Evolutionary conservation across 768 basidiomycete species (phyloP).

Genomic region (Trametes sanguinea): DNA sequence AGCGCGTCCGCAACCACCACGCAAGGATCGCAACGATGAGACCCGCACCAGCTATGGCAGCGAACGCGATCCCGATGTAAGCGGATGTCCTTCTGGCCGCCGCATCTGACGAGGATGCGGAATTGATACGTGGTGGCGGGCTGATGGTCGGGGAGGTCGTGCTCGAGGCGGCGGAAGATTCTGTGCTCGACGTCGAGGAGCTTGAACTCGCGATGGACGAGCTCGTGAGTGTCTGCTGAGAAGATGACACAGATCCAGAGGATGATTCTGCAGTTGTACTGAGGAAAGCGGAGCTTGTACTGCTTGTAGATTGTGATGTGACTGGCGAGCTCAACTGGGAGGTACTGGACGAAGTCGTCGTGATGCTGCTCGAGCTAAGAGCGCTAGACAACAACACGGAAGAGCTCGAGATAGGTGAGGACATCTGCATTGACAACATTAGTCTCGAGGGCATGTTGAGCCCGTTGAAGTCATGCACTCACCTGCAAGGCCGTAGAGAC

Average conservation of each 20-base stretch:
- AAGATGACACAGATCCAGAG: too few relatives aligned
- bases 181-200: background rate
- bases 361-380: too few relatives aligned
- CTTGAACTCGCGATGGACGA: background rate
- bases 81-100: slow-evolving; percentile 20
- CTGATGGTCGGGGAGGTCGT: background rate
- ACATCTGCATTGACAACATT: background rate
- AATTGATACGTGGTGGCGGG: slow-evolving; percentile 3
- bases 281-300: too few relatives aligned
- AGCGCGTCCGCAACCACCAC: slow-evolving; percentile 31
- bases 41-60: slow-evolving; percentile 23
- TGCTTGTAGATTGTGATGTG: too few relatives aligned
- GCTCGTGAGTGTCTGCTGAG: too few relatives aligned
- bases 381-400: too few relatives aligned
- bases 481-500: too few relatives aligned
- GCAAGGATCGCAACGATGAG: slow-evolving; percentile 25
- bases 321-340: too few relatives aligned
- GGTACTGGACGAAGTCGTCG: too few relatives aligned
- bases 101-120: slow-evolving; percentile 2
- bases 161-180: background rate
- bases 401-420: too few relatives aligned
- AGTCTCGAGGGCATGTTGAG: background rate
- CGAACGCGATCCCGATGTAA: slow-evolving; percentile 30
- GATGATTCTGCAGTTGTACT: too few relatives aligned
- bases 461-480: too few relatives aligned